Percentiles rank a stretch among this genome's conserved stretches.
These are phyloP conservation scores for Synura sp. DNA, from an alignment of 352 stramenopile species.

Conservation along the genomic window DNA sequence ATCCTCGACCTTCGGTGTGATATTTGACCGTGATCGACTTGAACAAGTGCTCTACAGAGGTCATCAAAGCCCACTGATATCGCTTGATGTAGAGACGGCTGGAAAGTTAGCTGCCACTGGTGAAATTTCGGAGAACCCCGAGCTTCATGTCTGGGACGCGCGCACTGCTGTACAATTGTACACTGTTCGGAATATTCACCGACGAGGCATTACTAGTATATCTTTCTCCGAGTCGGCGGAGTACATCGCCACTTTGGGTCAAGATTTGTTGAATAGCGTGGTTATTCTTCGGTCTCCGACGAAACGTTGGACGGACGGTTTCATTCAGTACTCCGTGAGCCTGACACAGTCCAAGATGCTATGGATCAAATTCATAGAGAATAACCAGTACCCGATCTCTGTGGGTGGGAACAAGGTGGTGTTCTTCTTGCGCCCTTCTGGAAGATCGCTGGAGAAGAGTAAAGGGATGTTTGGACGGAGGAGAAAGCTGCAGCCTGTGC, in stretches of 20 bases:
- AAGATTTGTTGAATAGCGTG: background rate
- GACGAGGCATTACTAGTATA: background rate
- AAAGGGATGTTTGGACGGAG: conserved; percentile 47
- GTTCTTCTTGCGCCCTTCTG: background rate
- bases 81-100: background rate
- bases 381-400: background rate
- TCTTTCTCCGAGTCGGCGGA: background rate
- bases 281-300: background rate
- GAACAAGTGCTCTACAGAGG: background rate
- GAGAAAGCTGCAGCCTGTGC: conserved; percentile 47
- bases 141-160: conserved; percentile 54
- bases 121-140: conserved; percentile 17
- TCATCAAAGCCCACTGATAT: background rate
- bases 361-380: background rate
- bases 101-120: no score
- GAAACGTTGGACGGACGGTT: background rate
- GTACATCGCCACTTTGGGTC: background rate
- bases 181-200: background rate
- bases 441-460: background rate
- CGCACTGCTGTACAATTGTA: background rate
- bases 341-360: background rate
- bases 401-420: background rate
- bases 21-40: background rate
- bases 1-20: background rate
- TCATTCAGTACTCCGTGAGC: background rate